These are phyloP conservation scores for Biscutella laevigata DNA, from an alignment of 441 rosid genomes.

Conservation along the genomic window DNA sequence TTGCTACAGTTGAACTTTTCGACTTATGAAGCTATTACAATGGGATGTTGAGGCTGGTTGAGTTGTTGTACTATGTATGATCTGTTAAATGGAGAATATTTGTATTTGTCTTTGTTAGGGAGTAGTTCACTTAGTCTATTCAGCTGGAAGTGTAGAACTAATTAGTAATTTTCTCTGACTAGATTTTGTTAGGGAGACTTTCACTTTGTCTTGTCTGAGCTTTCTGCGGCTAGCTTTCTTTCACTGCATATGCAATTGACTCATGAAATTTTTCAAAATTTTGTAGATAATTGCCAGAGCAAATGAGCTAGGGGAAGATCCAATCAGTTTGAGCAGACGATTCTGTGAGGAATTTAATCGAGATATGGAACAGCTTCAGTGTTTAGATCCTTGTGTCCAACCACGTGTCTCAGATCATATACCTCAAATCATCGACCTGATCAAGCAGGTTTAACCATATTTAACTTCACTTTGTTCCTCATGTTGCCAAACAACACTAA, in stretches of 20 bases:
- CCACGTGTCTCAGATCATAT: conserved; percentile 89
- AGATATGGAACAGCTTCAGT: conserved; percentile 69
- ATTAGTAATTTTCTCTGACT: not conserved
- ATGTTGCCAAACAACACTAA: not conserved
- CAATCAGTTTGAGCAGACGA: conserved; percentile 64
- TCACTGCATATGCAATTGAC: not conserved
- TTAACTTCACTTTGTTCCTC: not conserved
- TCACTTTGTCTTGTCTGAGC: not conserved
- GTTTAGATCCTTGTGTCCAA: conserved; percentile 69
- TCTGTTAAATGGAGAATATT: not conserved
- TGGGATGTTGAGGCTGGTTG: not conserved
- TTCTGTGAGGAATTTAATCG: conserved; percentile 70
- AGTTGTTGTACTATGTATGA: not conserved
- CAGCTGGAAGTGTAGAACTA: not conserved
- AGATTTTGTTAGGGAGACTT: not conserved
- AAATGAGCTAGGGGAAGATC: conserved; percentile 75
- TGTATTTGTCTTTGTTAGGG: not conserved
- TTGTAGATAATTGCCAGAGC: conserved; percentile 80
- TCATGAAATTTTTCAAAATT: conserved; percentile 20
- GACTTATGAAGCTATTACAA: not conserved
- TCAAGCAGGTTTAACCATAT: conserved; percentile 48
- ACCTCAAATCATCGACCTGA: conserved; percentile 76
- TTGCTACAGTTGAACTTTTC: not conserved
- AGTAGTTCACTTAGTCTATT: not conserved
- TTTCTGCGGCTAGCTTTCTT: not conserved